Conservation (phyloP, 2,329 filamentous ascomycete species). For the Whalleya microplaca region DNA sequence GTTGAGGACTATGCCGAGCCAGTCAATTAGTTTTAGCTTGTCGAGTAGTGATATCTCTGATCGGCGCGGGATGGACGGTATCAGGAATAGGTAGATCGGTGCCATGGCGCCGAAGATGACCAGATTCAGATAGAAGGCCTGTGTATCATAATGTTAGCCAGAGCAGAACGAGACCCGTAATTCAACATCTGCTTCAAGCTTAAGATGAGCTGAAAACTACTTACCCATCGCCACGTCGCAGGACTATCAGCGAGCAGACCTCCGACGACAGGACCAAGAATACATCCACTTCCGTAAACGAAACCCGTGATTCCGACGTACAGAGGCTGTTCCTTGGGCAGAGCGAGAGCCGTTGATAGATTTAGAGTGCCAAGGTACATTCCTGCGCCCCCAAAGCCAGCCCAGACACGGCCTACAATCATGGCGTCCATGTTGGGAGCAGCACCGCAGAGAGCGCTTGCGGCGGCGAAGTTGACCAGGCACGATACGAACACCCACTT, state of each 20-base stretch:
- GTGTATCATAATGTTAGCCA: no score
- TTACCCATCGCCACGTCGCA: slow-evolving; percentile 49
- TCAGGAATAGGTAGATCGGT: slow-evolving; percentile 40
- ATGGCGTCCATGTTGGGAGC: slow-evolving; percentile 50
- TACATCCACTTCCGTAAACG: slow-evolving; percentile 41
- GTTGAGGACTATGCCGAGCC: slow-evolving; percentile 48
- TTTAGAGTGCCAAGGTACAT: slow-evolving; percentile 43
- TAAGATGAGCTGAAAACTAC: no score
- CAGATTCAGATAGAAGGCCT: slow-evolving; percentile 58
- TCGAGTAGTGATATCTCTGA: slow-evolving; percentile 40
- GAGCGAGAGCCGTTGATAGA: slow-evolving; percentile 27
- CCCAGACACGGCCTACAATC: slow-evolving; percentile 51
- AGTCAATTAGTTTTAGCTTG: slow-evolving; percentile 45
- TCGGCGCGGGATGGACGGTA: slow-evolving; percentile 33
- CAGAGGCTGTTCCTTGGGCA: slow-evolving; percentile 26
- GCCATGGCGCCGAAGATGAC: slow-evolving; percentile 46
- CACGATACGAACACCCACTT: slow-evolving; percentile 41
- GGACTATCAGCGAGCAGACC: slow-evolving; percentile 48
- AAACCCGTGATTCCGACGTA: slow-evolving; percentile 33
- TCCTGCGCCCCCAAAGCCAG: slow-evolving; percentile 49
- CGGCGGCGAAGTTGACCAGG: slow-evolving; percentile 22
- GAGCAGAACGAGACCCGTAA: no score
- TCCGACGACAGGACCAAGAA: slow-evolving; percentile 48
- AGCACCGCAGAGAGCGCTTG: slow-evolving; percentile 45
- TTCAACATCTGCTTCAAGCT: no score